Evolutionary conservation across 306 rosid species (phyloP), one percentile per base, ranked within the genome.

Genomic region (Cucumis hystrix): DNA sequence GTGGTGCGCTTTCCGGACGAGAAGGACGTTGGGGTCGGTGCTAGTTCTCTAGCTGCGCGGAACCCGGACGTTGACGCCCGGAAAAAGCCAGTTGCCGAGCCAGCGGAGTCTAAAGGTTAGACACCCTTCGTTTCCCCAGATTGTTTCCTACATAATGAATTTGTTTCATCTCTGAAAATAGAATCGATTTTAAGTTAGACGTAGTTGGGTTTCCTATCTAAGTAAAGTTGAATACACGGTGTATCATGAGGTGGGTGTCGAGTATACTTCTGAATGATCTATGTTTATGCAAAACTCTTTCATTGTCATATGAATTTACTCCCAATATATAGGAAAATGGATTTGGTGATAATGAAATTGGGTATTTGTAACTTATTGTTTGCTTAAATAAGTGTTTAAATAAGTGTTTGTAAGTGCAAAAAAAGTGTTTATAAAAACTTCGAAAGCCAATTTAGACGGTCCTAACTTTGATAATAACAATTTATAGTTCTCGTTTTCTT

Each of bases 1-100:
- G 97, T 95, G 8, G 97, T 95, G 11, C 92, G 98, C 16, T 89
- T 89, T 84, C 98, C 97, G 0, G 98, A 92, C 1, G 98, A 90
- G 62, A 87, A 83, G 81, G 93, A 90, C 6, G 83, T 66, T 1
- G 88, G 77, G 37, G 69, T 43, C 28, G 80, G 39, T 0, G 82
- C 13, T 4, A 54, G 14, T 40, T 16, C 83, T 4, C 85, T 83
- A 8, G 84, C 82, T 62, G 45, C 80, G 2, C 65, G 45, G 33
- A 85, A 86, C 67, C 84, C 72, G 70, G 74, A 75, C 30, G 91
- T 82, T 6, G 87, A 82, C 37, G 92, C 70, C 3, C 89, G 78
- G 59, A 16, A 35, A 28, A 78, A 65, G 45, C 4, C 73, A 39
- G 61, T 33, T 13, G 49, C n/a, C 40, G 83, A 67, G 77, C 18